Percentiles rank a stretch among this genome's conserved stretches.
Evolutionary conservation across 805 yeast species (phyloP).

Genomic region (Martiniozyma abietophila): DNA sequence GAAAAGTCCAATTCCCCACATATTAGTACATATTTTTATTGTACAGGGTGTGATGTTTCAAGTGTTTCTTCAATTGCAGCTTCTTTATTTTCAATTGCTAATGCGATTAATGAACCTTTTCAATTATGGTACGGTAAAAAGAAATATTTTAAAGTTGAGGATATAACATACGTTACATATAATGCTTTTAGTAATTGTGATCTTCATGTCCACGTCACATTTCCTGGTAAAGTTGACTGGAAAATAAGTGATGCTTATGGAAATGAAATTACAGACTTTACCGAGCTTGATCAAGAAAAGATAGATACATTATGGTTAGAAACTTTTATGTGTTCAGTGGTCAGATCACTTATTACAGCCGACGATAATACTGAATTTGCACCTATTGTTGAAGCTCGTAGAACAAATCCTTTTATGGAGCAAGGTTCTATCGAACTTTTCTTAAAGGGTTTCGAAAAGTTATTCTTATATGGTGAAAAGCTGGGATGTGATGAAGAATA

Average conservation of each 20-base stretch:
- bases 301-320: constrained; percentile 45
- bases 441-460: constrained; percentile 52
- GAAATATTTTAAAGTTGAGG: constrained; percentile 61
- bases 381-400: constrained; percentile 74
- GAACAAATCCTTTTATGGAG: constrained; percentile 60
- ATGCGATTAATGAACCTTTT: constrained; percentile 46
- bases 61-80: constrained; percentile 75
- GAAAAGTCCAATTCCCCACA: constrained; percentile 14
- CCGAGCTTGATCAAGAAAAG: constrained; percentile 25
- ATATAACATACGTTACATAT: constrained; percentile 59
- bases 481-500: constrained; percentile 58
- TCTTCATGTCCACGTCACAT: constrained; percentile 60
- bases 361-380: constrained; percentile 62
- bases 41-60: constrained; percentile 67
- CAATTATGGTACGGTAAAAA: constrained; percentile 78
- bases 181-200: constrained; percentile 56
- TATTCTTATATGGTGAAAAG: constrained; percentile 57
- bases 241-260: constrained; percentile 43
- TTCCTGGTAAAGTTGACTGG: constrained; percentile 66
- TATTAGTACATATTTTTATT: constrained; percentile 65
- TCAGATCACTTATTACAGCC: constrained; percentile 58
- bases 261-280: constrained; percentile 34
- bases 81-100: constrained; percentile 57
- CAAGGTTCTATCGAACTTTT: constrained; percentile 43
- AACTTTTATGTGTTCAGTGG: constrained; percentile 60